Conservation (phyloP, 2,329 filamentous ascomycete genomes). For the Grosmannia penicillata region DNA sequence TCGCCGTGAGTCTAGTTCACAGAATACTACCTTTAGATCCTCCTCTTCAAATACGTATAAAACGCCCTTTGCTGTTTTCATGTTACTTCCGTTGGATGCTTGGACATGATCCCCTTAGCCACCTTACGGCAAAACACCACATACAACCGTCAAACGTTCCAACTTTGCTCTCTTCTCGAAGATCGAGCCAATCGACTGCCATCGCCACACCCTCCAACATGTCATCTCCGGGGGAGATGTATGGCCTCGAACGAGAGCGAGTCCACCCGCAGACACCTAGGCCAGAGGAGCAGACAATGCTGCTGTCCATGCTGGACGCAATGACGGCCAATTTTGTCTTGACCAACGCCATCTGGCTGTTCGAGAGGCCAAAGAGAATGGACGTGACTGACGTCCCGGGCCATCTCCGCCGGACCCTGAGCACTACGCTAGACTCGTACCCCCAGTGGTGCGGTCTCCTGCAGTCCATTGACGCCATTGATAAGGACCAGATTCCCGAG, state of each 20-base stretch:
- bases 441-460: conserved; percentile 2
- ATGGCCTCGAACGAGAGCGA: neutral
- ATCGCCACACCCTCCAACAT: conserved; percentile 1
- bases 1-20: too few species aligned
- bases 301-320: conserved; percentile 1
- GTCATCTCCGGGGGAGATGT: neutral
- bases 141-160: too few species aligned
- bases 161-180: neutral
- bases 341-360: conserved; percentile 2
- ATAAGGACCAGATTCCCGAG: neutral
- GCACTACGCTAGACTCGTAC: neutral
- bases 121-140: too few species aligned
- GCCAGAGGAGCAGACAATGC: conserved; percentile 1
- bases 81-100: too few species aligned
- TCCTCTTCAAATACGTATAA: too few species aligned
- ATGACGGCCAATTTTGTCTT: conserved; percentile 3
- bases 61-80: too few species aligned
- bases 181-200: neutral
- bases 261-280: conserved; percentile 1
- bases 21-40: too few species aligned
- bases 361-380: neutral
- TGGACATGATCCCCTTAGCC: too few species aligned
- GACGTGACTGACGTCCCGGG: neutral
- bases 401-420: conserved; percentile 1
- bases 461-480: neutral